Evolutionary conservation across 208 protist genomes (phyloP).

Genomic region (Crithidia fasciculata): DNA sequence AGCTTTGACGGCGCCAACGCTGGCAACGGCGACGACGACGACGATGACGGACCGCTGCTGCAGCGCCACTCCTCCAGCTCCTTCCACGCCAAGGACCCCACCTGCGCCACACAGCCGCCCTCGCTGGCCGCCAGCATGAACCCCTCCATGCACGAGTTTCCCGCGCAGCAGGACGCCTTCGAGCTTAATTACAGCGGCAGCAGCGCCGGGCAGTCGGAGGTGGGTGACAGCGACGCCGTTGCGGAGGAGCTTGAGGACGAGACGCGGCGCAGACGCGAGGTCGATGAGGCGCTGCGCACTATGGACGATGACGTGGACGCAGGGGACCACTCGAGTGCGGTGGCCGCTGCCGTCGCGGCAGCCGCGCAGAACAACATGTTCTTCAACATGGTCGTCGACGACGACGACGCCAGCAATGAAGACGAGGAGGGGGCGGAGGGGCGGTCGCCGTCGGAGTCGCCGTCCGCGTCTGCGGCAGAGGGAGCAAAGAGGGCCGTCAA

Average conservation of each 20-base stretch:
- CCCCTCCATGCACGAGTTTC: conserved; percentile 13
- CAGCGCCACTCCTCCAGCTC: conserved; percentile 4
- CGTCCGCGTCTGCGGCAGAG: not conserved
- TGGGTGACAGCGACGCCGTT: conserved; percentile 23
- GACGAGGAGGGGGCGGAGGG: conserved; percentile 9
- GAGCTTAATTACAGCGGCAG: conserved; percentile 34
- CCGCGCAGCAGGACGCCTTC: conserved; percentile 7
- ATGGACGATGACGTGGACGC: conserved; percentile 26
- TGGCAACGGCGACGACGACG: not conserved
- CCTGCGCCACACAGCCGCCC: conserved; percentile 25
- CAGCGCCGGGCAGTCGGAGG: conserved; percentile 35
- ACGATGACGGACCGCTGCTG: not conserved
- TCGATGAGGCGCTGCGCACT: conserved; percentile 17
- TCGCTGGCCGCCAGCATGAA: conserved; percentile 27
- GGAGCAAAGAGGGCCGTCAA: too few relatives aligned
- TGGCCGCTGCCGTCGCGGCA: conserved; percentile 4
- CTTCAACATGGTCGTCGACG: conserved; percentile 18
- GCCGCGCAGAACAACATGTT: conserved; percentile 17
- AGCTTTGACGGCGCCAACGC: too few relatives aligned
- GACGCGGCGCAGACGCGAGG: conserved; percentile 16
- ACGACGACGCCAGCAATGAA: not conserved
- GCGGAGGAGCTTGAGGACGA: conserved; percentile 32
- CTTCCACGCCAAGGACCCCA: conserved; percentile 29
- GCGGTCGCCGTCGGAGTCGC: conserved; percentile 1
- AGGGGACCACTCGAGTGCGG: not conserved